phyloP scores from a whole-genome alignment of 2,329 filamentous ascomycete species.

The Trichoderma sp. region DNA sequence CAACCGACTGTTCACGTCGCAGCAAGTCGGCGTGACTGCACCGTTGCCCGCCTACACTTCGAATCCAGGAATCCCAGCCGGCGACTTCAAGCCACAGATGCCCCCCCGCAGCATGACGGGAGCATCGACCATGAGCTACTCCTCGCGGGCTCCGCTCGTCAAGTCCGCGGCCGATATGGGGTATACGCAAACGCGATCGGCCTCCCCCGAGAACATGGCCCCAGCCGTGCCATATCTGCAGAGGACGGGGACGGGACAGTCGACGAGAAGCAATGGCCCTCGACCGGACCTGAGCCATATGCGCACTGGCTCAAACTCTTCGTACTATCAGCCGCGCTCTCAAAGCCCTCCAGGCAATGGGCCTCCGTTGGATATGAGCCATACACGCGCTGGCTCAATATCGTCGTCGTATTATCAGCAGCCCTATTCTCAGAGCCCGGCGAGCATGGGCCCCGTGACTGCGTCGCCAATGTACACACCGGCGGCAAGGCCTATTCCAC shows the following conservation, averaged over 20 bases:
- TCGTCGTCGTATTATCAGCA: slow-evolving; percentile 28
- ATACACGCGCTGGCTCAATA: slow-evolving; percentile 30
- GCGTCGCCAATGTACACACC: slow-evolving; percentile 40
- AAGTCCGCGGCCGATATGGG: slow-evolving; percentile 64
- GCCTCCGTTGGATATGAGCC: slow-evolving; percentile 30
- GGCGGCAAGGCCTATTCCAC: slow-evolving; percentile 39
- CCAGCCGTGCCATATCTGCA: slow-evolving; percentile 35
- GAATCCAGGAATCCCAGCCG: slow-evolving; percentile 48
- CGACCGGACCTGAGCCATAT: slow-evolving; percentile 30
- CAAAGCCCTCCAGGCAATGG: slow-evolving; percentile 40
- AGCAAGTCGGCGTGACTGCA: slow-evolving; percentile 50
- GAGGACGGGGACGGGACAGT: slow-evolving; percentile 43
- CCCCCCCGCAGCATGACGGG: slow-evolving; percentile 56
- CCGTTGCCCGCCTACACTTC: slow-evolving; percentile 63
- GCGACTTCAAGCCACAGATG: slow-evolving; percentile 55
- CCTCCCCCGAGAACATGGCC: slow-evolving; percentile 42
- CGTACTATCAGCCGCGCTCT: slow-evolving; percentile 31
- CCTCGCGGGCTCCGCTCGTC: slow-evolving; percentile 65
- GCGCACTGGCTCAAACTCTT: slow-evolving; percentile 30
- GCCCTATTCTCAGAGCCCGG: slow-evolving; percentile 38
- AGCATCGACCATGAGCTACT: slow-evolving; percentile 62
- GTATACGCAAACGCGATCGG: slow-evolving; percentile 42
- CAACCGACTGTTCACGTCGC: slow-evolving; percentile 23
- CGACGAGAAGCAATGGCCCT: slow-evolving; percentile 40
- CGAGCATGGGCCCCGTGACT: slow-evolving; percentile 35